phyloP scores from a whole-genome alignment of 306 rosid species.

The Cercis canadensis region DNA sequence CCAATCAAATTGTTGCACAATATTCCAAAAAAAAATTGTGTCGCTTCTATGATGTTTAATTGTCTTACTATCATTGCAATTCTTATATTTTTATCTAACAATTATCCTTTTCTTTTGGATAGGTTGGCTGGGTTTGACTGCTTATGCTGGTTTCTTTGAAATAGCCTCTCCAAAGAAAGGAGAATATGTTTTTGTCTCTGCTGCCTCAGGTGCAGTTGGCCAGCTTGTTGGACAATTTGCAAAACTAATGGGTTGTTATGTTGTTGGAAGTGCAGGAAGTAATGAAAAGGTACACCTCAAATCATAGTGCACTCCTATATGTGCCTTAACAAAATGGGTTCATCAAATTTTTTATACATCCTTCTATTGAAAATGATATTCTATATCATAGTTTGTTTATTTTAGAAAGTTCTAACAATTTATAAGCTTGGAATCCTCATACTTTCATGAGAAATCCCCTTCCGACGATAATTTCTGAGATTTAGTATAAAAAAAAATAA shows the following conservation, averaged over 20 bases:
- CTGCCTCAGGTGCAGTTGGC: constrained; percentile 34
- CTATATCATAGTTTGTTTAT: no score
- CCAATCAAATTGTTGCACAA: no score
- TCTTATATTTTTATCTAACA: neutral
- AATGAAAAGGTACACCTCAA: constrained; percentile 20
- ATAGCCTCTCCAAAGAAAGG: constrained; percentile 32
- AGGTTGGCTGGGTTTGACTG: constrained; percentile 39
- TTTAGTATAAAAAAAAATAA: no score
- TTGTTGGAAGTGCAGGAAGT: constrained; percentile 39
- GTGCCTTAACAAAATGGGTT: neutral
- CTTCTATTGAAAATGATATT: no score
- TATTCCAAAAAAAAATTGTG: no score
- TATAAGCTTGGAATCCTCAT: no score
- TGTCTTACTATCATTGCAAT: no score
- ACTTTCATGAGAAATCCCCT: no score
- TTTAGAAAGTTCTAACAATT: no score
- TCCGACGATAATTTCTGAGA: no score
- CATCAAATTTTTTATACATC: no score
- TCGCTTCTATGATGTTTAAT: no score
- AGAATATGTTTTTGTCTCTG: constrained; percentile 32
- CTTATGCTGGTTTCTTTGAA: constrained; percentile 25
- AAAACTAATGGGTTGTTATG: constrained; percentile 37
- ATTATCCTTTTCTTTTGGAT: neutral
- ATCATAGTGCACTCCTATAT: neutral
- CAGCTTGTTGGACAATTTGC: constrained; percentile 32